These are phyloP conservation scores for Termitomyces sp. DNA, from an alignment of 1,284 basidiomycete genomes.

Conservation along the genomic window DNA sequence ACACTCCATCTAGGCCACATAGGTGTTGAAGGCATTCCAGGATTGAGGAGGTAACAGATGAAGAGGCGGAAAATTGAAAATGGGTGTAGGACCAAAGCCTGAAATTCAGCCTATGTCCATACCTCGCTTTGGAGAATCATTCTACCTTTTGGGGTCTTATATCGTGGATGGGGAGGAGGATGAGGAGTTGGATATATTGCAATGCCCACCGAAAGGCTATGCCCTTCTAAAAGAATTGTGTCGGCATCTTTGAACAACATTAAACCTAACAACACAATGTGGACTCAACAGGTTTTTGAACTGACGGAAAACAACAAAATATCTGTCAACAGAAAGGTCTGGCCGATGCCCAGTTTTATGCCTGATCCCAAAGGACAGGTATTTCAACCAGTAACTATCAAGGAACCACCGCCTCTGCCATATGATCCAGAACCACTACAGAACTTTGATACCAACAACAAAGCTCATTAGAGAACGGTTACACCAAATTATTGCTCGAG, in stretches of 20 bases:
- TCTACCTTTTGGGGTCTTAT: neutral
- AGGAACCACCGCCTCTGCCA: no score
- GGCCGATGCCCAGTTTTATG: slow-evolving; percentile 27
- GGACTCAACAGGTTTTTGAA: no score
- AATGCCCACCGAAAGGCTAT: neutral
- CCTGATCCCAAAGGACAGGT: slow-evolving; percentile 16
- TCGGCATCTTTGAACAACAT: neutral
- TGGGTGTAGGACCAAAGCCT: neutral
- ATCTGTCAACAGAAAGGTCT: slow-evolving; percentile 26
- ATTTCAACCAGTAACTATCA: no score
- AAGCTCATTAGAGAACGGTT: slow-evolving; percentile 17
- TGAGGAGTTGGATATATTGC: neutral
- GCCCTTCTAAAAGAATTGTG: neutral
- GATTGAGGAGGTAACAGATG: neutral
- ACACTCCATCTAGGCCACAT: neutral
- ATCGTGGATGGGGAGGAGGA: neutral
- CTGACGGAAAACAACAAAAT: neutral
- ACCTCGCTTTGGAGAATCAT: neutral
- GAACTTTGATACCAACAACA: slow-evolving; percentile 7
- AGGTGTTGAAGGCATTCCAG: neutral
- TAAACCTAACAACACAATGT: no score
- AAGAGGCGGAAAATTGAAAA: neutral
- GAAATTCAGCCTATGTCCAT: neutral
- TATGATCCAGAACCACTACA: slow-evolving; percentile 15
- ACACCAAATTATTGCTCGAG: slow-evolving; percentile 14